Evolutionary conservation across 1,139 yeast species (phyloP), one percentile per base, ranked within the genome.

Genomic region (Trichomonascaceae sp.): DNA sequence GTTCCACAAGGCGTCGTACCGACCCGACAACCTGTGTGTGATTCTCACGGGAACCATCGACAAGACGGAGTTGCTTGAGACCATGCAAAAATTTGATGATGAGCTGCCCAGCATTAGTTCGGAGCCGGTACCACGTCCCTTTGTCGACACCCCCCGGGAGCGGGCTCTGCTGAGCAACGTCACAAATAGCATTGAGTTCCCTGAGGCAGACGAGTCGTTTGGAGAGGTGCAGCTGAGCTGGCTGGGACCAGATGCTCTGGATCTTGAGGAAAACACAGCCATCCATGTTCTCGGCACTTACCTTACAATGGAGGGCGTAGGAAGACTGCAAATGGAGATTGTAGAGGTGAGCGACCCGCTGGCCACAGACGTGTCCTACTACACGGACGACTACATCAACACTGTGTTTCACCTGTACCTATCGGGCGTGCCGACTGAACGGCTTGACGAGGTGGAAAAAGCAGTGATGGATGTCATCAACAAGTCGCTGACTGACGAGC

Each of bases 21-120:
- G 89, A 33, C 84, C 96, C 1, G 85, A 80, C 42, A 92, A 92
- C 48, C 60, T 87, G 39, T 75, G 89, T 50, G 71, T 89, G 9
- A 74, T 92, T 32, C 66, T 92, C 11, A 72, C 85, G 13, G 99
- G 99, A 18, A 67, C 81, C 3, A 72, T 87, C n/a, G 76, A 82
- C 40, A 84, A 80, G 40, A 58, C 51, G 1, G 95, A 84, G 45
- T 60, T 89, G 33, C 49, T 87, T 30, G 54, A 62, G 1, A 60
- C 74, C 1, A 68, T 87, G 69, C 57, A 62, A 3, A 57, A 66
- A 25, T 78, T 87, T 54, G 97, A 89, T 53, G 47, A 57, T 9
- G 67, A 70, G 0, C 52, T 57, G 1, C 51, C 65, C 26, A 65
- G 67, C 41, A 46, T 3, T 46, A 51, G 14, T 60, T 67, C 30